These are phyloP conservation scores for Boletellus ananas DNA, from an alignment of 768 basidiomycete genomes.

Conservation along the genomic window DNA sequence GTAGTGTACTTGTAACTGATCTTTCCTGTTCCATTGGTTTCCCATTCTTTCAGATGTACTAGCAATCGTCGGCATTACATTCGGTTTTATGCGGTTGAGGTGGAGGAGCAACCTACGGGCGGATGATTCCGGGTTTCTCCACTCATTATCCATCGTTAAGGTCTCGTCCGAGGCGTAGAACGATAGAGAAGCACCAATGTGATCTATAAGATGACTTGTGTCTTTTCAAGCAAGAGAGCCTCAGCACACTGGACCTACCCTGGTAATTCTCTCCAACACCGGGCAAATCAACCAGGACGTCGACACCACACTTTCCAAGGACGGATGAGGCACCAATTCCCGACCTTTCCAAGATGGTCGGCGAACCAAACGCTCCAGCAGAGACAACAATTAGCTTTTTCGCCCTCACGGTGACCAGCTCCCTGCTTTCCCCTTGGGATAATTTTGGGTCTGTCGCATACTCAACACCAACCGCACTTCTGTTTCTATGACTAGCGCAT, in stretches of 20 bases:
- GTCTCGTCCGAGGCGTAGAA: slow-evolving; percentile 43
- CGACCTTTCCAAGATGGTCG: slow-evolving; percentile 53
- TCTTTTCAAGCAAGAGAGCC: too few species aligned
- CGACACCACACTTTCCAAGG: slow-evolving; percentile 28
- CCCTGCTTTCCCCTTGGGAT: slow-evolving; percentile 9
- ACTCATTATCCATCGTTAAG: slow-evolving; percentile 46
- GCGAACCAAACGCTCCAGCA: slow-evolving; percentile 41
- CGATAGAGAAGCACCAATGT: slow-evolving; percentile 18
- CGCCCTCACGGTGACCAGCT: slow-evolving; percentile 24
- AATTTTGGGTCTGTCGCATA: slow-evolving; percentile 28
- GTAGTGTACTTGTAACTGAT: slow-evolving; percentile 50
- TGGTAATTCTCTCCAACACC: slow-evolving; percentile 42
- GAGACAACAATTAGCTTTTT: slow-evolving; percentile 36
- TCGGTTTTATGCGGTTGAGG: slow-evolving; percentile 1
- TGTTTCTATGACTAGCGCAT: slow-evolving; percentile 20
- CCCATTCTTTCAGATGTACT: slow-evolving; percentile 33
- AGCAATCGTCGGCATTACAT: background rate
- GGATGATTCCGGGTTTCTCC: slow-evolving; percentile 32
- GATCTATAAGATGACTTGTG: slow-evolving; percentile 20
- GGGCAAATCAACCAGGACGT: slow-evolving; percentile 34
- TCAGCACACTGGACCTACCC: too few species aligned
- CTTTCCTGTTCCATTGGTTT: slow-evolving; percentile 38
- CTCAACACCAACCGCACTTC: slow-evolving; percentile 37
- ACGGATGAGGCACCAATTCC: slow-evolving; percentile 36
- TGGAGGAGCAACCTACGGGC: slow-evolving; percentile 35